phyloP scores from a whole-genome alignment of 345 rosid genomes.

The Streptanthus diversifolius region DNA sequence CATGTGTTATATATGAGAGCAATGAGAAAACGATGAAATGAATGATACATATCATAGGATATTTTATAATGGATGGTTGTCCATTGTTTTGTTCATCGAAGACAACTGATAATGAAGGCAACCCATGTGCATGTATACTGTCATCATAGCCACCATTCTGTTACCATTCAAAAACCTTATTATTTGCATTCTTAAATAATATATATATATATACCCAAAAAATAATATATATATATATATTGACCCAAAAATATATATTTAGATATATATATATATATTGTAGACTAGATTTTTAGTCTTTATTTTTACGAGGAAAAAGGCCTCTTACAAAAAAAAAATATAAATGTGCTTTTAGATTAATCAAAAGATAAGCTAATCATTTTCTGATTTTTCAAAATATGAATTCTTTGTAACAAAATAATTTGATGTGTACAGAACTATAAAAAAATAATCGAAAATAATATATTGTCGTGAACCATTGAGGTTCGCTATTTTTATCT shows the following conservation, averaged over 20 bases:
- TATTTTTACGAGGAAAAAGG: neutral
- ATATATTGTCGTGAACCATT: constrained; percentile 1
- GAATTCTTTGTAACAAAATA: neutral
- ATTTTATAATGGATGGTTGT: constrained; percentile 11
- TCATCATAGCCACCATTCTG: constrained; percentile 27
- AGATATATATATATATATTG: neutral
- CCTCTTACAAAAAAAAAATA: neutral
- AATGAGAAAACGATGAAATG: constrained; percentile 5
- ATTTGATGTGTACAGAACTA: neutral
- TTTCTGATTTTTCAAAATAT: neutral
- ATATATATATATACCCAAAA: no score
- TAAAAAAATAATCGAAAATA: neutral
- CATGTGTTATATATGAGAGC: neutral
- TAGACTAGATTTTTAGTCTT: neutral
- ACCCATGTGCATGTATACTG: constrained; percentile 35
- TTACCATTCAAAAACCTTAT: constrained; percentile 6
- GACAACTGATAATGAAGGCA: constrained; percentile 32
- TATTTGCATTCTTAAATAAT: neutral
- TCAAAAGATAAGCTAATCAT: neutral
- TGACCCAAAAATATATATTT: no score
- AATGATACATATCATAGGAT: constrained; percentile 22
- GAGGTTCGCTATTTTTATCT: neutral
- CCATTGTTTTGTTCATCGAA: constrained; percentile 34
- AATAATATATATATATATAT: no score
- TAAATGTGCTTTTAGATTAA: neutral